Evolutionary conservation across 345 rosid species (phyloP), one percentile per base, ranked within the genome.

Genomic region (Eucalyptus sp.): DNA sequence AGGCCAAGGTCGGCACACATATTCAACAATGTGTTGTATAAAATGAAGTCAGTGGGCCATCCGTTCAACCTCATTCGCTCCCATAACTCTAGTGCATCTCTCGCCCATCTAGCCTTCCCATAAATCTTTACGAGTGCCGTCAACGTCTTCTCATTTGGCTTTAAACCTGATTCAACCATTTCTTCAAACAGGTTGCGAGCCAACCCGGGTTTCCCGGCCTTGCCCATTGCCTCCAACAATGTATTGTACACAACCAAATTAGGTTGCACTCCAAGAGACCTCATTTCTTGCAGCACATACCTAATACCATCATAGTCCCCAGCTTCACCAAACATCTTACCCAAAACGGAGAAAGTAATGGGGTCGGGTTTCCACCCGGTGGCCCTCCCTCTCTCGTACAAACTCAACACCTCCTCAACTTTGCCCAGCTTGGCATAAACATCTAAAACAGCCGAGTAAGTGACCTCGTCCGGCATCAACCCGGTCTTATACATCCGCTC

Each of bases 281-380:
- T 93, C 99, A 97, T 96, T 90, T 97, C 99, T 88, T 95, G 91
- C 94, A 96, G 89, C 89, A 97, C 98, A 91, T 95, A 97, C 91
- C 96, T 93, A 90, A 97, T 95, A n/a, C 99, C 99, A 91, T 97
- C 98, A 88, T 94, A 96, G 37, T 97, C 99, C 33, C 99, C 99
- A 0, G 97, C 94, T 80, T 96, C 97, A 87, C 99, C 99, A 88
- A 95, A 97, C 99, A 96, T 97, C 91, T 93, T 97, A 49, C 93
- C 99, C 93, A 97, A 89, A 49, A 96, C 95, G 79, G 98, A 96
- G 90, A 95, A 97, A 3, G 99, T 90, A 37, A 97, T 89, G 7
- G 95, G 90, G 79, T 96, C 99, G 7, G 99, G 99, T 84, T 93
- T 96, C 99, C 99, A 97, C 11, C 99, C 99, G 8, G 95, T 95